Evolutionary conservation across 257 asterid genomes (phyloP), one percentile per base, ranked within the genome.

Genomic region (Linaria vulgaris): DNA sequence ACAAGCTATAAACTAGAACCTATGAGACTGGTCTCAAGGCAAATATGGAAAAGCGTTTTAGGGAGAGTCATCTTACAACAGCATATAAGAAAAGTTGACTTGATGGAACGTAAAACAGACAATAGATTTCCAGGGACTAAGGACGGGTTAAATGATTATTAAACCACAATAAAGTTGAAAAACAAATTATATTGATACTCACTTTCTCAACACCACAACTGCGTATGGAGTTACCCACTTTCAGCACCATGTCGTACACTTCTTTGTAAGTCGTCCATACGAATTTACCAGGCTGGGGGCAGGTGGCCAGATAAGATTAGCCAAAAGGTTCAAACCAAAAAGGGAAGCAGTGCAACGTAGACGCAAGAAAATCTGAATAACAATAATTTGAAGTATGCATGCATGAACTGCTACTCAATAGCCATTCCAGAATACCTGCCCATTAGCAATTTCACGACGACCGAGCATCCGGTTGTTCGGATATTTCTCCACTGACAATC

Each of bases 381-480:
- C 24, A 21, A 74, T 27, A 73, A 30, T 14, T 58, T 62, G 44
- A 57, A 43, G 37, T 56, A 55, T 39, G 61, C 57, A 59, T 30
- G 70, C 69, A 73, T 61, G 59, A 70, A 68, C 23, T 27, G 50
- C 47, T 38, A 41, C 43, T 56, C 38, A 43, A 39, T 60, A 48
- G 24, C 20, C 22, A 56, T 66, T 30, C 55, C 64, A 11, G 56
- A 53, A 37, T 89, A 92, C 99, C 95, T 92, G 79, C 71, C 97
- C 99, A 75, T 82, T 14, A 43, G 78, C 81, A 54, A 82, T 54
- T 67, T 89, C 91, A 62, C 95, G 90, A 51, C 75, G 83, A 34
- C 99, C 97, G 76, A 92, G 99, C 99, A 92, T 92, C 50, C 24
- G 78, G 71, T 87, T 92, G 46, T 87, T 67, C 55, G 99, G 97